Evolutionary conservation across 1,284 basidiomycete genomes (phyloP), one percentile per base, ranked within the genome.

Genomic region (Apiotrichum siamense): DNA sequence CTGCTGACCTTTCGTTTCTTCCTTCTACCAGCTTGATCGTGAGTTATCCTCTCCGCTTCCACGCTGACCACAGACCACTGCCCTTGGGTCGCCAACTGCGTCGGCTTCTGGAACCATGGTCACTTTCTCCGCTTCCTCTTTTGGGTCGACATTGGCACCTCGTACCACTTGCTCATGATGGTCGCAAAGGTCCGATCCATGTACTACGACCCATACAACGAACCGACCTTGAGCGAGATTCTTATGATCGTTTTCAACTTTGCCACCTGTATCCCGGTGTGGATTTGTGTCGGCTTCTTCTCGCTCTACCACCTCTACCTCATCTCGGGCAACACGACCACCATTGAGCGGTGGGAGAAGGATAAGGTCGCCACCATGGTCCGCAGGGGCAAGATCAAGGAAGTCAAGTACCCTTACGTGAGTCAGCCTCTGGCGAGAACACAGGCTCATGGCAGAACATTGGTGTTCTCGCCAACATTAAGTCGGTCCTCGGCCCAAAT

Each of bases 281-380:
- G 92, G 35, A 70, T 96, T 43, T 78, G 84, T 24, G 92, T 98
- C 31, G 91, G 93, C 17, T 81, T 78, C 26, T 92, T 93, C 76
- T 90, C 88, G 80, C 52, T 92, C 25, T 98, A 94, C 67, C 96
- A 98, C 63, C 83, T 93, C 58, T 88, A 85, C 68, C 81, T 83
- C 44, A 72, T 94, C n/a, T 63, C 80, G 12, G 79, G 80, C 20
- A 98, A 98, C 69, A 85, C 85, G 12, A 98, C 94, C 0, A 97
- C 94, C 0, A 96, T 98, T 51, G 94, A 98, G 75, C 84, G 87
- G 1, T 96, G 90, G 88, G 96, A 98, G 71, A 97, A 97, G 75
- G 92, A 98, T 66, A 91, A 88, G 70, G 89, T 85, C 0, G 85
- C 88, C 5, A 88, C 83, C 0, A 80, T 97, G 61, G 82, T 91